Conservation (phyloP, 2,329 filamentous ascomycete genomes). For the Cercospora citrullina region DNA sequence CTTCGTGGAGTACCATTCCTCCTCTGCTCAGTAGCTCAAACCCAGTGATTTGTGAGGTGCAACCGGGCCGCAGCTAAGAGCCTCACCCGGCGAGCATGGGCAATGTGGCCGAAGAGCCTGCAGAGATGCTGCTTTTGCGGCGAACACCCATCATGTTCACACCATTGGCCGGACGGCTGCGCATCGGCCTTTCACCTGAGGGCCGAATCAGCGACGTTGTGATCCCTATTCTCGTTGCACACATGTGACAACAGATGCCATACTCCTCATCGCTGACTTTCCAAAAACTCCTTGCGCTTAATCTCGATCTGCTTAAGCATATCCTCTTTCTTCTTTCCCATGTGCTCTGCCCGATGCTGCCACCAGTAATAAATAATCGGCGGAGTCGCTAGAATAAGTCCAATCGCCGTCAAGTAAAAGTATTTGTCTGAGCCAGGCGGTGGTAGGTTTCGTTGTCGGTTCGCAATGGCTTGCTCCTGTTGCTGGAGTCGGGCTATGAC, state of each 20-base stretch:
- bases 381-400: constrained; percentile 31
- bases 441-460: constrained; percentile 6
- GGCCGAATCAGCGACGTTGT: background rate
- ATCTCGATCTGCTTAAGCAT: constrained; percentile 34
- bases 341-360: constrained; percentile 37
- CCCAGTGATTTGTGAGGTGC: background rate
- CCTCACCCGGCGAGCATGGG: background rate
- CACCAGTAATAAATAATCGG: constrained; percentile 36
- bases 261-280: constrained; percentile 3
- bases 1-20: no score
- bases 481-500: constrained; percentile 13
- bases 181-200: background rate
- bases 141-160: background rate
- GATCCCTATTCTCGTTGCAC: background rate
- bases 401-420: constrained; percentile 27
- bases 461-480: constrained; percentile 17
- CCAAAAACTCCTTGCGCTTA: constrained; percentile 21
- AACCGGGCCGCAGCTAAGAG: background rate
- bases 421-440: constrained; percentile 18
- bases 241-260: background rate
- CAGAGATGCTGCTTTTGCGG: background rate
- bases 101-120: background rate
- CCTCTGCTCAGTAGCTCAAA: no score
- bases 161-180: background rate
- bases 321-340: constrained; percentile 37